Conservation (phyloP, 2,329 filamentous ascomycete species). For the Aspergillus eucalypticola region DNA sequence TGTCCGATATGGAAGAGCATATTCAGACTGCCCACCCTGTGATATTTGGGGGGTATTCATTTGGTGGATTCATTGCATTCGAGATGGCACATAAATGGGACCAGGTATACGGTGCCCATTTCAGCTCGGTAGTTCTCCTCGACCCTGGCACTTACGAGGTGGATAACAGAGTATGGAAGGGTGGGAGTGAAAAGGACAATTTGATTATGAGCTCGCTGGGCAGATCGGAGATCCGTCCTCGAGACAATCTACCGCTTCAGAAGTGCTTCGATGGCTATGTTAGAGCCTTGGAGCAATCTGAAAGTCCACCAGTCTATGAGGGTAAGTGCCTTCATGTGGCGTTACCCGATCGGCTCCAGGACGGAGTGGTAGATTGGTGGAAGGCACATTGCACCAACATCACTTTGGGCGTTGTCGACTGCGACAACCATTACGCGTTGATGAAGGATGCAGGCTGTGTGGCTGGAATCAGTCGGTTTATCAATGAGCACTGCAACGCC, state of each 20-base stretch:
- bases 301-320: not conserved
- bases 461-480: not conserved
- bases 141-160: slow-evolving; percentile 5
- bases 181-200: not conserved
- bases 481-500: not conserved
- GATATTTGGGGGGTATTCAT: slow-evolving; percentile 9
- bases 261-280: not conserved
- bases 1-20: not conserved
- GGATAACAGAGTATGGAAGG: not conserved
- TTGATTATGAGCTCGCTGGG: not conserved
- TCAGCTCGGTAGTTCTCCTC: not conserved
- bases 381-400: not conserved
- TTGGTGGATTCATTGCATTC: slow-evolving; percentile 10
- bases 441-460: not conserved
- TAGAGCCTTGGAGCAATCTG: not conserved
- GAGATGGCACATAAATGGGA: slow-evolving; percentile 11
- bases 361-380: not conserved
- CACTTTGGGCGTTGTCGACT: not conserved
- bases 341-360: not conserved
- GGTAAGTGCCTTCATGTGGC: not conserved
- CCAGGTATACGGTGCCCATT: not conserved
- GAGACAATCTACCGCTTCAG: not conserved
- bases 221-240: not conserved
- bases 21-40: not conserved
- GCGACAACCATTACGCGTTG: not conserved